Evolutionary conservation across 495 filamentous ascomycete genomes (phyloP).

Genomic region (Hypoxylon fragiforme): DNA sequence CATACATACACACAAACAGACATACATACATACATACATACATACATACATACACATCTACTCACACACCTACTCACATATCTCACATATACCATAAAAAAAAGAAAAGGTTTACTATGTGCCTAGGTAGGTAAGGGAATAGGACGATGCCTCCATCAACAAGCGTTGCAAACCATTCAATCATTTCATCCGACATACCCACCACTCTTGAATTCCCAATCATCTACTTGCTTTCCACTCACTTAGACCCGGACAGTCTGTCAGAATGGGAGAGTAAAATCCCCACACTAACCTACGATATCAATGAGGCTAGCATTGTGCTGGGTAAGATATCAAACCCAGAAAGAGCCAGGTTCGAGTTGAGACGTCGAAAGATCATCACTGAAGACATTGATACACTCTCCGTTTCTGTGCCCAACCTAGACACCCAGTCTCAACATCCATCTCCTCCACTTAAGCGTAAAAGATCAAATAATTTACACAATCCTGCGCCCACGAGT

Average conservation of each 20-base stretch:
- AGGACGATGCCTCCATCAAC: too few species aligned
- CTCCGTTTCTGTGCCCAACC: neutral
- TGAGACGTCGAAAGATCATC: slow-evolving; percentile 63
- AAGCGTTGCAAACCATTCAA: too few species aligned
- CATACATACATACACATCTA: too few species aligned
- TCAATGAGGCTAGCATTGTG: slow-evolving; percentile 71
- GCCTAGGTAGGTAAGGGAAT: too few species aligned
- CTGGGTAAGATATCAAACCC: slow-evolving; percentile 71
- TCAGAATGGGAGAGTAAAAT: slow-evolving; percentile 67
- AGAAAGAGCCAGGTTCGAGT: slow-evolving; percentile 74
- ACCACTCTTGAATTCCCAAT: slow-evolving; percentile 62
- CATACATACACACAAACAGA: too few species aligned
- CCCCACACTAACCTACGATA: slow-evolving; percentile 67
- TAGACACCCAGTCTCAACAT: neutral
- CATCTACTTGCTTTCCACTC: slow-evolving; percentile 73
- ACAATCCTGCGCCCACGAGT: neutral
- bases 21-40: too few species aligned
- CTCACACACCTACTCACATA: too few species aligned
- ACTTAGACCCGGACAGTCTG: slow-evolving; percentile 63
- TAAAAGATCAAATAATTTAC: slow-evolving; percentile 34
- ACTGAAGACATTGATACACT: slow-evolving; percentile 59
- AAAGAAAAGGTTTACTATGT: too few species aligned
- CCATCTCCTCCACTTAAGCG: slow-evolving; percentile 36
- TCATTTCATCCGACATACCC: too few species aligned
- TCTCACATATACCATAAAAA: too few species aligned